Percentiles rank a stretch among this genome's conserved stretches.
Evolutionary conservation across 768 basidiomycete genomes (phyloP).

Genomic region (Phanerodontia chrysosporium): DNA sequence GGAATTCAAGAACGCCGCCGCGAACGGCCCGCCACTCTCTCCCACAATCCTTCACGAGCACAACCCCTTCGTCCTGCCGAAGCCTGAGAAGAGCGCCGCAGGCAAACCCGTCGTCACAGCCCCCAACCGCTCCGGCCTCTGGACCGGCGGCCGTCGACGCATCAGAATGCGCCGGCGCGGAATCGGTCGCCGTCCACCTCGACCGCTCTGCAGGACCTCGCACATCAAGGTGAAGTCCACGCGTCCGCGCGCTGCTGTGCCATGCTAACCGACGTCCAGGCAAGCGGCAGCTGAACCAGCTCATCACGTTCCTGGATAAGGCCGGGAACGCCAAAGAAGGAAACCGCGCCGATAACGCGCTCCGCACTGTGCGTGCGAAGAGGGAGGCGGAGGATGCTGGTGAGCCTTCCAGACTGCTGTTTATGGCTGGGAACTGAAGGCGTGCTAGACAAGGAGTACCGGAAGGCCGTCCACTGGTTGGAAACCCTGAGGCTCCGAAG

Average conservation of each 20-base stretch:
- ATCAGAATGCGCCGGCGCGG: slow-evolving; percentile 46
- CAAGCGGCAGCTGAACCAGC: slow-evolving; percentile 81
- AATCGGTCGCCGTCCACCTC: slow-evolving; percentile 81
- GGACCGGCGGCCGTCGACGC: slow-evolving; percentile 63
- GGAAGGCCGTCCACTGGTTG: slow-evolving; percentile 87
- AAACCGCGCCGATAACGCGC: slow-evolving; percentile 56
- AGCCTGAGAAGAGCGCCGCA: slow-evolving; percentile 44
- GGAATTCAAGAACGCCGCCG: slow-evolving; percentile 65
- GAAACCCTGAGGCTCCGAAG: slow-evolving; percentile 82
- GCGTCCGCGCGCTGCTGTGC: not conserved
- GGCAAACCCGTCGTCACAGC: slow-evolving; percentile 57
- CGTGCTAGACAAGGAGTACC: slow-evolving; percentile 77
- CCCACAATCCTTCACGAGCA: slow-evolving; percentile 24
- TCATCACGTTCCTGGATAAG: slow-evolving; percentile 84
- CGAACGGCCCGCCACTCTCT: slow-evolving; percentile 31
- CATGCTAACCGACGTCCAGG: slow-evolving; percentile 35
- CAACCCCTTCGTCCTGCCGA: slow-evolving; percentile 31
- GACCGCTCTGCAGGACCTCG: slow-evolving; percentile 81
- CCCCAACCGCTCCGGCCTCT: slow-evolving; percentile 70
- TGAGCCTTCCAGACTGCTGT: slow-evolving; percentile 26
- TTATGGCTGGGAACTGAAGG: not conserved
- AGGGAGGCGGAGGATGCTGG: slow-evolving; percentile 91
- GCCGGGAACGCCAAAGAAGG: slow-evolving; percentile 63
- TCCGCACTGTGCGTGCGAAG: slow-evolving; percentile 77
- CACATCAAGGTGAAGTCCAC: slow-evolving; percentile 60